phyloP scores from a whole-genome alignment of 305 asterid genomes.

The Fraxinus sp. region DNA sequence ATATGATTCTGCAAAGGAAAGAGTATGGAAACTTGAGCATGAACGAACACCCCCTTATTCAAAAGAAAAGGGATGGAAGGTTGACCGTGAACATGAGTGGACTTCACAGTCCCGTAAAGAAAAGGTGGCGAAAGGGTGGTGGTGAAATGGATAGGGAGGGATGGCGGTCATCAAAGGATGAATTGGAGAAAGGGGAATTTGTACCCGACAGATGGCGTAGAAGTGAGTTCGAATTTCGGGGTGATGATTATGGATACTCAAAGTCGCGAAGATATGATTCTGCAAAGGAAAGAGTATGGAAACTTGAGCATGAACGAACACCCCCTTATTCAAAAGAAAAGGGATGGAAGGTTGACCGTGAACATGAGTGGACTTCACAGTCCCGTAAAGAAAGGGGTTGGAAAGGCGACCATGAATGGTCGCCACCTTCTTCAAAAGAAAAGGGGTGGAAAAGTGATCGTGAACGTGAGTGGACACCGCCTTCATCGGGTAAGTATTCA shows the following conservation, averaged over 20 bases:
- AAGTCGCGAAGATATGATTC: constrained; percentile 66
- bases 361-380: constrained; percentile 52
- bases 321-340: constrained; percentile 61
- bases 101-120: constrained; percentile 42
- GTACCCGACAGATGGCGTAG: constrained; percentile 73
- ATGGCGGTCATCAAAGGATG: constrained; percentile 53
- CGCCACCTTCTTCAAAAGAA: constrained; percentile 51
- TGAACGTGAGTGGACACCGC: constrained; percentile 57
- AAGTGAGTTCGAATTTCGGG: constrained; percentile 43
- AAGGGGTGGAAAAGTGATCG: constrained; percentile 59
- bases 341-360: constrained; percentile 64
- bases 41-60: constrained; percentile 56
- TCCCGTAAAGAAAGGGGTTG: constrained; percentile 41
- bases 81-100: constrained; percentile 55
- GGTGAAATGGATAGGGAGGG: constrained; percentile 58
- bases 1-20: constrained; percentile 46
- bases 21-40: constrained; percentile 54
- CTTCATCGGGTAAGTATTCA: constrained; percentile 66
- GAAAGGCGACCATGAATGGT: constrained; percentile 58
- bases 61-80: constrained; percentile 73
- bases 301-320: constrained; percentile 53
- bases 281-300: constrained; percentile 50
- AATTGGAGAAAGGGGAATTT: constrained; percentile 63
- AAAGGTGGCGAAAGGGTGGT: constrained; percentile 56
- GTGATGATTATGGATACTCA: constrained; percentile 57